Conservation (phyloP, 2,329 filamentous ascomycete species). For the Colletotrichum brevisporum region DNA sequence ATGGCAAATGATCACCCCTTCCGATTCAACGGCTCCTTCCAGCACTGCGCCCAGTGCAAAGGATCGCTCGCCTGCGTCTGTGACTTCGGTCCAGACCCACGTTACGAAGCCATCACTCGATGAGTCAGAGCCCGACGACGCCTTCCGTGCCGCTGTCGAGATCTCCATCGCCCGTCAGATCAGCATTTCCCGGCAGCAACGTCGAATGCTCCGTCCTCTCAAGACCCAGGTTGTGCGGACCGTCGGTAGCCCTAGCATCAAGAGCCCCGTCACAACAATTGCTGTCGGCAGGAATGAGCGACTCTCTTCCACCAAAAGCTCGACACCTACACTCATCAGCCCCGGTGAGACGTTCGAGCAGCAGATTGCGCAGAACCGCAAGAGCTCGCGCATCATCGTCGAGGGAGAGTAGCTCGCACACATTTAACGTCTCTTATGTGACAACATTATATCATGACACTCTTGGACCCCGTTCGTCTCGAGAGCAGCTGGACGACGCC, state of each 20-base stretch:
- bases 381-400: constrained; percentile 68
- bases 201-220: constrained; percentile 70
- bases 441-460: constrained; percentile 5
- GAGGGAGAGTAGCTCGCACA: constrained; percentile 53
- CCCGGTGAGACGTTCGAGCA: constrained; percentile 50
- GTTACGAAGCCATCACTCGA: constrained; percentile 53
- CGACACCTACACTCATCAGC: constrained; percentile 62
- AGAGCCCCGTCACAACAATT: constrained; percentile 33
- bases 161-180: constrained; percentile 79
- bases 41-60: constrained; percentile 46
- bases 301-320: constrained; percentile 54
- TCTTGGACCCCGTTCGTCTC: not conserved
- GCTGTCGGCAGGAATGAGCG: constrained; percentile 46
- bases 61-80: constrained; percentile 50
- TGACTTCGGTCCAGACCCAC: constrained; percentile 52
- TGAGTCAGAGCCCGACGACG: constrained; percentile 53
- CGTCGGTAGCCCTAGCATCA: constrained; percentile 32
- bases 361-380: constrained; percentile 57
- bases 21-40: constrained; percentile 45
- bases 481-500: constrained; percentile 5
- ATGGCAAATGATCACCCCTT: constrained; percentile 63
- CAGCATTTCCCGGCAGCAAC: constrained; percentile 74
- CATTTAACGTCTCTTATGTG: not conserved
- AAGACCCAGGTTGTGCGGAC: constrained; percentile 49
- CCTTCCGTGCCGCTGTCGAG: constrained; percentile 70